Evolutionary conservation across 805 yeast genomes (phyloP).

Genomic region (Limtongia smithiae): DNA sequence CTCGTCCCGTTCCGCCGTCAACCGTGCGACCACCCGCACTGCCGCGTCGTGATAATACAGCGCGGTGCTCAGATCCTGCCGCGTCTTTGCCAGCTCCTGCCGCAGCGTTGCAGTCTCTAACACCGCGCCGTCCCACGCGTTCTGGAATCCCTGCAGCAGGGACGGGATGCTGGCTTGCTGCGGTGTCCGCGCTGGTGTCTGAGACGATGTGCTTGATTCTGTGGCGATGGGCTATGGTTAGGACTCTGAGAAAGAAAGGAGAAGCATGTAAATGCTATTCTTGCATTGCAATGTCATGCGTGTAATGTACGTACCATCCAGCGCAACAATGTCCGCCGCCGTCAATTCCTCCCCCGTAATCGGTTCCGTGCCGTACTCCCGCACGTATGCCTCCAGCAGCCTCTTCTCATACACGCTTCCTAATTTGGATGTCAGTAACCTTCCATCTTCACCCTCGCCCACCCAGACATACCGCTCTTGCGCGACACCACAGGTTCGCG

Average conservation of each 20-base stretch:
- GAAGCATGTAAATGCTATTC: too few species aligned
- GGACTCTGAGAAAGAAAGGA: too few species aligned
- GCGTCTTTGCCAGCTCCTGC: conserved; percentile 61
- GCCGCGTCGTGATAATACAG: conserved; percentile 89
- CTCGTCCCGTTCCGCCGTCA: conserved; percentile 72
- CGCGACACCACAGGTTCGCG: conserved; percentile 22
- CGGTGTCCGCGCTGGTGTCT: conserved; percentile 44
- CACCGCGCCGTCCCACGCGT: conserved; percentile 86
- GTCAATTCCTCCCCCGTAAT: conserved; percentile 59
- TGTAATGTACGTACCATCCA: conserved; percentile 33
- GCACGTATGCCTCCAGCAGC: conserved; percentile 58
- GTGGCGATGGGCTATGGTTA: too few species aligned
- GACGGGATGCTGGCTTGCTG: conserved; percentile 70
- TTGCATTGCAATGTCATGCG: too few species aligned
- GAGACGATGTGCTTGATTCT: too few species aligned
- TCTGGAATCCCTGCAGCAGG: conserved; percentile 68
- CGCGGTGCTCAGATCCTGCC: conserved; percentile 71
- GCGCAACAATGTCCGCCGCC: conserved; percentile 53
- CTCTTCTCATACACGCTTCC: conserved; percentile 66
- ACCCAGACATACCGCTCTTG: conserved; percentile 21
- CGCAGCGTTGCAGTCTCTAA: conserved; percentile 74
- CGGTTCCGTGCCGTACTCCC: conserved; percentile 72
- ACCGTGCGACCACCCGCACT: conserved; percentile 72
- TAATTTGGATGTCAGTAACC: conserved; percentile 32
- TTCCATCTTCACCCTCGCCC: neutral